Conservation (phyloP, 495 filamentous ascomycete genomes). For the Aspergillus taichungensis region DNA sequence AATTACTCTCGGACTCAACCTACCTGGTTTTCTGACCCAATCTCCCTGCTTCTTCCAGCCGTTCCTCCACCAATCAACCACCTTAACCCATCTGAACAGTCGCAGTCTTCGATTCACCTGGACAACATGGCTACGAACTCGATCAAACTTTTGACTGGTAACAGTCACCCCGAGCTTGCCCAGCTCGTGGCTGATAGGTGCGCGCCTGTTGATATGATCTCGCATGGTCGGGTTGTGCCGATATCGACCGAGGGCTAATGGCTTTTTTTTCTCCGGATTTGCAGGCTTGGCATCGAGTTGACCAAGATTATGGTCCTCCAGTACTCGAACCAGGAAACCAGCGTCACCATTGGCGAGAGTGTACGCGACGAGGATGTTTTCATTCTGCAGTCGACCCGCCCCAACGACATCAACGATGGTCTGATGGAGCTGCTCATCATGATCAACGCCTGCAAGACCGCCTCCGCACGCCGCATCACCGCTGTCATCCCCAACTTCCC, state of each 20-base stretch:
- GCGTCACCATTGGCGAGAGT: conserved; percentile 92
- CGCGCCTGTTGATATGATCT: conserved; percentile 12
- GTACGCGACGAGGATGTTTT: conserved; percentile 98
- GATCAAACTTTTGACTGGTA: conserved; percentile 92
- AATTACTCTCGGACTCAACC: not conserved
- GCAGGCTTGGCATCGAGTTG: conserved; percentile 83
- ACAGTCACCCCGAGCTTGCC: conserved; percentile 88
- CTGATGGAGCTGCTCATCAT: conserved; percentile 98
- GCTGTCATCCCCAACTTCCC: conserved; percentile 94
- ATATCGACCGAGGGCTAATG: conserved; percentile 7
- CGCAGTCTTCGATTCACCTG: conserved; percentile 1
- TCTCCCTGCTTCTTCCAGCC: not conserved
- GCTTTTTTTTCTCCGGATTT: not conserved
- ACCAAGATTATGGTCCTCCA: conserved; percentile 90
- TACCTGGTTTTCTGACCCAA: not conserved
- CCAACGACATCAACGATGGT: conserved; percentile 96
- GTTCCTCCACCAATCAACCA: not conserved
- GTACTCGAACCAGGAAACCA: conserved; percentile 97
- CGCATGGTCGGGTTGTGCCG: not conserved
- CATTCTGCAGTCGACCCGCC: conserved; percentile 90
- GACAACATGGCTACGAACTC: conserved; percentile 69
- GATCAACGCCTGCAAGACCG: conserved; percentile 98
- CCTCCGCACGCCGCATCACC: conserved; percentile 87
- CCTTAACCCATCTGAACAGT: not conserved
- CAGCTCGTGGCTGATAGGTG: conserved; percentile 86